phyloP scores from a whole-genome alignment of 805 yeast species.

The Candida tallmaniae region DNA sequence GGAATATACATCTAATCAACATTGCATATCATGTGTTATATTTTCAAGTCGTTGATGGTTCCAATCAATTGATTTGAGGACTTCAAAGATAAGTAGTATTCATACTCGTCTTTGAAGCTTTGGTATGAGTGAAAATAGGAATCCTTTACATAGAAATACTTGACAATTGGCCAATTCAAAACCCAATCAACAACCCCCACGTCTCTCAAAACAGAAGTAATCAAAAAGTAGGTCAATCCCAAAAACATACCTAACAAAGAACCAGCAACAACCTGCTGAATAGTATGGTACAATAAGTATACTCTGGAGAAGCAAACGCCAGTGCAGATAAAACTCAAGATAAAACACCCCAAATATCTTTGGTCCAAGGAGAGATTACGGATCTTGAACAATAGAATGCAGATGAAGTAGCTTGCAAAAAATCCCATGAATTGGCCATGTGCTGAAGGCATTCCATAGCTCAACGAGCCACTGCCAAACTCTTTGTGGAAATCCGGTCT shows the following conservation, averaged over 20 bases:
- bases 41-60: slow-evolving; percentile 4
- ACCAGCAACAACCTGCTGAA: slow-evolving; percentile 73
- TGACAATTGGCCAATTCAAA: slow-evolving; percentile 52
- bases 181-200: slow-evolving; percentile 66
- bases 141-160: slow-evolving; percentile 54
- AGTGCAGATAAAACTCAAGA: slow-evolving; percentile 22
- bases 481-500: slow-evolving; percentile 60
- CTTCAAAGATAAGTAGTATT: slow-evolving; percentile 13
- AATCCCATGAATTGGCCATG: slow-evolving; percentile 96
- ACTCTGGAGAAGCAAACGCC: slow-evolving; percentile 68
- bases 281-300: slow-evolving; percentile 72
- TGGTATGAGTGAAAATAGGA: slow-evolving; percentile 47
- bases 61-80: slow-evolving; percentile 4
- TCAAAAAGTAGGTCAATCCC: slow-evolving; percentile 55
- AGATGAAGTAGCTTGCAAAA: slow-evolving; percentile 53
- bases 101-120: slow-evolving; percentile 45
- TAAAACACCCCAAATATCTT: slow-evolving; percentile 24
- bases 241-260: slow-evolving; percentile 53
- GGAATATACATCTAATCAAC: too few relatives aligned
- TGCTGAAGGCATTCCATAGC: slow-evolving; percentile 96
- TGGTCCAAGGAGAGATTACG: slow-evolving; percentile 20
- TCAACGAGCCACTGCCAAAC: slow-evolving; percentile 41
- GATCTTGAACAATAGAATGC: slow-evolving; percentile 43
- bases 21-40: slow-evolving; percentile 1
- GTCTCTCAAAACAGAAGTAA: slow-evolving; percentile 54